Evolutionary conservation across 305 asterid genomes (phyloP).

Genomic region (Fraxinus ornus): DNA sequence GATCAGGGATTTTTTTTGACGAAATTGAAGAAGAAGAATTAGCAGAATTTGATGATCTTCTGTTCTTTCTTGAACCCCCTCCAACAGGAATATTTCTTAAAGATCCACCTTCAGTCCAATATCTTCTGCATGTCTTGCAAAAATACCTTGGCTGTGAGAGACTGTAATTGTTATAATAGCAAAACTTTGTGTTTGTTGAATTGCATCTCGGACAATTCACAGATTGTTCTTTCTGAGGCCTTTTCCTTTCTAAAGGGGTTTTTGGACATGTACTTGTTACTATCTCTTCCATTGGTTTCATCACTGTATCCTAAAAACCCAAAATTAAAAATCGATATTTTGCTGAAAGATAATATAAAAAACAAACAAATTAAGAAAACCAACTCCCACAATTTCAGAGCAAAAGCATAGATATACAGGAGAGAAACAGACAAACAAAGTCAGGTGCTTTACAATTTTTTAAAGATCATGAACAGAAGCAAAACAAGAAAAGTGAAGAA

Average conservation of each 20-base stretch:
- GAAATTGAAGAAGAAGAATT: conserved; percentile 9
- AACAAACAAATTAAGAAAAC: conserved; percentile 17
- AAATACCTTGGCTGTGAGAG: conserved; percentile 77
- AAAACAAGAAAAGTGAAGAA: background rate
- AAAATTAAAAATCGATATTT: background rate
- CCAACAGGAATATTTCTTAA: conserved; percentile 79
- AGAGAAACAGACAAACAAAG: conserved; percentile 26
- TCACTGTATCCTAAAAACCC: conserved; percentile 40
- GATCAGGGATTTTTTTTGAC: conserved; percentile 46
- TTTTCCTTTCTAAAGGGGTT: conserved; percentile 48
- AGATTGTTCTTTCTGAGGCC: conserved; percentile 61
- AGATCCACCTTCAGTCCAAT: conserved; percentile 86
- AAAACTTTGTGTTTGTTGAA: conserved; percentile 77
- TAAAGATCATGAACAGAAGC: background rate
- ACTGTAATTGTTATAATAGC: conserved; percentile 86
- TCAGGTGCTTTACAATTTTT: conserved; percentile 23
- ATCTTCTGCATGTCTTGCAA: conserved; percentile 83
- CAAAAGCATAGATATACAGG: conserved; percentile 5
- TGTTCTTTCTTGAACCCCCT: conserved; percentile 78
- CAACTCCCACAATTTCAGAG: background rate
- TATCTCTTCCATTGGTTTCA: conserved; percentile 53
- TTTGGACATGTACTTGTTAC: conserved; percentile 26
- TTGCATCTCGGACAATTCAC: conserved; percentile 77
- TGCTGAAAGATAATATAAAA: background rate
- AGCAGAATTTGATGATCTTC: conserved; percentile 32